These are phyloP conservation scores for Diaporthe batatas DNA, from an alignment of 2,329 filamentous ascomycete species.

Conservation along the genomic window DNA sequence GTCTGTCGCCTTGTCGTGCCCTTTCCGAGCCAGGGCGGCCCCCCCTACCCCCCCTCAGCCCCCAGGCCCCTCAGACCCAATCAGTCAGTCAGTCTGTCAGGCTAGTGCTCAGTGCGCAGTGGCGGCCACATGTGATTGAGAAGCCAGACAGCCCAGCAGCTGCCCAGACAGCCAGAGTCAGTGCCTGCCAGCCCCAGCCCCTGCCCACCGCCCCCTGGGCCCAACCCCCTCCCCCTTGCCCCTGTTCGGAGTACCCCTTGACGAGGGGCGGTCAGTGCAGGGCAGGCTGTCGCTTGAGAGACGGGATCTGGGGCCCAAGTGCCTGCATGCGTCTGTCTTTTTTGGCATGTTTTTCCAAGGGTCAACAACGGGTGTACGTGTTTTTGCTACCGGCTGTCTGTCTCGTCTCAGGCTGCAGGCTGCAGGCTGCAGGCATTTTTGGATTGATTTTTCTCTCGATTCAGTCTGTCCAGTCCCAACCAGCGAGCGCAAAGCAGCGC, in stretches of 20 bases:
- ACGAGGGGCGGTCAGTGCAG: constrained; percentile 29
- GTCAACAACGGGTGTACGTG: neutral
- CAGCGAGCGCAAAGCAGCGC: neutral
- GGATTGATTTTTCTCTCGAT: neutral
- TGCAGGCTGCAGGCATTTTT: neutral
- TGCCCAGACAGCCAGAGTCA: neutral
- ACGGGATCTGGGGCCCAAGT: neutral
- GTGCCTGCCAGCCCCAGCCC: neutral
- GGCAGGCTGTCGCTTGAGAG: constrained; percentile 27
- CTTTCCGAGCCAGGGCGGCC: neutral
- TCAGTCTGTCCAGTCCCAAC: neutral
- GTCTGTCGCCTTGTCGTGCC: neutral
- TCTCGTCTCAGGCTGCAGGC: too few relatives aligned
- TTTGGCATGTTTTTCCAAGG: constrained; percentile 13
- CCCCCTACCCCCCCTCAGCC: too few relatives aligned
- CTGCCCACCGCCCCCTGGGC: neutral
- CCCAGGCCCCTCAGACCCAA: neutral
- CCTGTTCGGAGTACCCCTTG: neutral
- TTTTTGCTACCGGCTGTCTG: too few relatives aligned
- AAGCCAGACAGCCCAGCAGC: too few relatives aligned
- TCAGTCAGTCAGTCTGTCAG: neutral
- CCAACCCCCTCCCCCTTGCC: neutral
- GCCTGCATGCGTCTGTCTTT: constrained; percentile 6
- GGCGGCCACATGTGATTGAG: constrained; percentile 19
- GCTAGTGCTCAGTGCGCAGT: constrained; percentile 10